Conservation (phyloP, 2,329 filamentous ascomycete genomes). For the Aspergillus floridensis region DNA sequence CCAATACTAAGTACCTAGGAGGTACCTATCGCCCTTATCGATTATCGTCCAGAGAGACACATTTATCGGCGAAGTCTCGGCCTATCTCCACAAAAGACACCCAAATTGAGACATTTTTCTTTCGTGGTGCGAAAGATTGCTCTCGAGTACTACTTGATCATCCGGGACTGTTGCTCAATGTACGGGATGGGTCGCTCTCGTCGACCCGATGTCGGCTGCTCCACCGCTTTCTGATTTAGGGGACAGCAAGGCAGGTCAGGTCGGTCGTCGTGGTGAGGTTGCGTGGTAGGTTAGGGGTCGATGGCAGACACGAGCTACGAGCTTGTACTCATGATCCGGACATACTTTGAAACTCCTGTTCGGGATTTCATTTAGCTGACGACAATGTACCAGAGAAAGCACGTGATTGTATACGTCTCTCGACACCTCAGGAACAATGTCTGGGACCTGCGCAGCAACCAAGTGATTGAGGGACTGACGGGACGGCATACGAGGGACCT, state of each 20-base stretch:
- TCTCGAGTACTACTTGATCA: background rate
- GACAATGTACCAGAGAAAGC: no score
- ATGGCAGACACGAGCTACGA: background rate
- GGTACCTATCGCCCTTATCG: no score
- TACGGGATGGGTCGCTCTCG: background rate
- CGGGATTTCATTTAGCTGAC: no score
- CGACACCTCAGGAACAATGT: no score
- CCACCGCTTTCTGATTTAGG: background rate
- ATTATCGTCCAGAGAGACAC: no score
- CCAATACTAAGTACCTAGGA: no score
- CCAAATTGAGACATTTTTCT: background rate
- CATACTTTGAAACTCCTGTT: no score
- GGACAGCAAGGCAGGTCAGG: background rate
- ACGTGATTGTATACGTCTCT: no score
- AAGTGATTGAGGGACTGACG: no score
- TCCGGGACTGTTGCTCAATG: background rate
- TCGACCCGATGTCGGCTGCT: background rate
- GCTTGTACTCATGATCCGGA: background rate
- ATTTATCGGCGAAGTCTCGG: background rate
- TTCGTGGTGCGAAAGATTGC: background rate
- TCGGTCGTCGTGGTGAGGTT: background rate
- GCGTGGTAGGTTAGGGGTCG: background rate
- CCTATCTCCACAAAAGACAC: background rate
- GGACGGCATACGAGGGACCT: no score
- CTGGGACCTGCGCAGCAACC: no score